A percentile compares a stretch with the other conserved stretches of the same genome.
phyloP scores from a whole-genome alignment of 1,284 basidiomycete species.

The Stereum hirsutum region DNA sequence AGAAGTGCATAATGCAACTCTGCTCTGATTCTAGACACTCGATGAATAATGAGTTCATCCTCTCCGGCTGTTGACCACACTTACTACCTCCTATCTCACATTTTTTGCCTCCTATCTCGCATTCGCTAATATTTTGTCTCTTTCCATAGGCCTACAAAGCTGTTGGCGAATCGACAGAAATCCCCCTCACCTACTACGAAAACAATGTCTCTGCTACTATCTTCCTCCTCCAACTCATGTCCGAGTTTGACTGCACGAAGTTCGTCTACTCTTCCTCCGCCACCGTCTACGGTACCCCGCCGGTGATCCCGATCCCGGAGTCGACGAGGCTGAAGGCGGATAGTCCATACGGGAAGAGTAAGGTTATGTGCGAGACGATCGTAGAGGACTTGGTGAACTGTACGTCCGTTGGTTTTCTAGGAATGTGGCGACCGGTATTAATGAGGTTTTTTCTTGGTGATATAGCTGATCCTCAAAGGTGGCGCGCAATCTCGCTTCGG shows the following conservation, averaged over 20 bases:
- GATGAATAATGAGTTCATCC: no score
- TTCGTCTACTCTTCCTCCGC: slow-evolving; percentile 98
- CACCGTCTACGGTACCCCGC: slow-evolving; percentile 97
- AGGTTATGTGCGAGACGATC: slow-evolving; percentile 90
- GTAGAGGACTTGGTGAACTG: slow-evolving; percentile 85
- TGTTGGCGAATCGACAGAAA: slow-evolving; percentile 95
- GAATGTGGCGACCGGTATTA: not conserved
- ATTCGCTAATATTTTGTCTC: not conserved
- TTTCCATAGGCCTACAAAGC: slow-evolving; percentile 83
- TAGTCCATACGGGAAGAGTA: slow-evolving; percentile 93
- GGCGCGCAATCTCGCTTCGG: slow-evolving; percentile 78
- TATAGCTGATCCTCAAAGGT: slow-evolving; percentile 60
- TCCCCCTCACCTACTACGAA: slow-evolving; percentile 87
- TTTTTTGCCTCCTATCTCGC: not conserved
- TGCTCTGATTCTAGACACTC: no score
- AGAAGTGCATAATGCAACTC: no score
- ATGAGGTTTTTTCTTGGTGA: slow-evolving; percentile 6
- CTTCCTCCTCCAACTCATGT: slow-evolving; percentile 79
- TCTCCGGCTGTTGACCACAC: not conserved
- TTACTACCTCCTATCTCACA: not conserved
- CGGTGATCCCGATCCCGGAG: slow-evolving; percentile 91
- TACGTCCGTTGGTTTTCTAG: slow-evolving; percentile 32
- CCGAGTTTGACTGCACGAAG: slow-evolving; percentile 72
- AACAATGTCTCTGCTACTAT: slow-evolving; percentile 89
- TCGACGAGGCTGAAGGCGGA: slow-evolving; percentile 83